Percentiles rank a stretch among this genome's conserved stretches.
Evolutionary conservation across 202 grass and related monocot species (phyloP).

Genomic region (Setaria viridis): DNA sequence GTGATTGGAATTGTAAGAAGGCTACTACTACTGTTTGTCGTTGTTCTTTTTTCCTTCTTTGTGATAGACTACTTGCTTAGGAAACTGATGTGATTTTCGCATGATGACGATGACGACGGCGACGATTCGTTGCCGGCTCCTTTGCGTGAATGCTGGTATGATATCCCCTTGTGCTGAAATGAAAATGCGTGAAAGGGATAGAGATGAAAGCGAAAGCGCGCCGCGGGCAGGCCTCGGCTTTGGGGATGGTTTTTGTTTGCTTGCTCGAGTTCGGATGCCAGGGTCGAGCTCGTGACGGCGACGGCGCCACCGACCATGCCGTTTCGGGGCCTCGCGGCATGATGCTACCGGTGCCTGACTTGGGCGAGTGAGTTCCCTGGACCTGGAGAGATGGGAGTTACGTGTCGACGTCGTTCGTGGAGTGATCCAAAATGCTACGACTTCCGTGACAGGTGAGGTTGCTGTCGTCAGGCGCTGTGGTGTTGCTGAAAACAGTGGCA

Average conservation of each 20-base stretch:
- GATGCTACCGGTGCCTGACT: neutral
- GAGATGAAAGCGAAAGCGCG: conserved; percentile 30
- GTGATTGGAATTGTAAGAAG: conserved; percentile 10
- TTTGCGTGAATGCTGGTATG: conserved; percentile 17
- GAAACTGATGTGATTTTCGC: neutral
- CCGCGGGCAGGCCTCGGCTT: neutral
- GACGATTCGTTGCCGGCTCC: conserved; percentile 15
- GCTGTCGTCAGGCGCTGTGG: conserved; percentile 16
- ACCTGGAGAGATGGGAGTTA: neutral
- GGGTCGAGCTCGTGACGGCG: neutral
- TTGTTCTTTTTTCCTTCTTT: neutral
- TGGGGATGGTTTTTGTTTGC: conserved; percentile 9
- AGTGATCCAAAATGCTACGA: neutral
- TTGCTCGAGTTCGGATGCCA: neutral
- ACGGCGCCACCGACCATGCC: conserved; percentile 42
- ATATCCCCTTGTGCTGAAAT: neutral
- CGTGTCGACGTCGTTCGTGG: conserved; percentile 12
- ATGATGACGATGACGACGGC: neutral
- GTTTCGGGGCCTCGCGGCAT: neutral
- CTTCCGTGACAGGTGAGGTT: conserved; percentile 8
- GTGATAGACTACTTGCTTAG: neutral
- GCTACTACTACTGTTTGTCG: neutral
- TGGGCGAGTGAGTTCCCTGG: neutral
- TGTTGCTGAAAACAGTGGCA: conserved; percentile 21
- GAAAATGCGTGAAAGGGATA: conserved; percentile 15